Evolutionary conservation across 768 basidiomycete genomes (phyloP), one percentile per base, ranked within the genome.

Genomic region (Leccinum incarnatum): DNA sequence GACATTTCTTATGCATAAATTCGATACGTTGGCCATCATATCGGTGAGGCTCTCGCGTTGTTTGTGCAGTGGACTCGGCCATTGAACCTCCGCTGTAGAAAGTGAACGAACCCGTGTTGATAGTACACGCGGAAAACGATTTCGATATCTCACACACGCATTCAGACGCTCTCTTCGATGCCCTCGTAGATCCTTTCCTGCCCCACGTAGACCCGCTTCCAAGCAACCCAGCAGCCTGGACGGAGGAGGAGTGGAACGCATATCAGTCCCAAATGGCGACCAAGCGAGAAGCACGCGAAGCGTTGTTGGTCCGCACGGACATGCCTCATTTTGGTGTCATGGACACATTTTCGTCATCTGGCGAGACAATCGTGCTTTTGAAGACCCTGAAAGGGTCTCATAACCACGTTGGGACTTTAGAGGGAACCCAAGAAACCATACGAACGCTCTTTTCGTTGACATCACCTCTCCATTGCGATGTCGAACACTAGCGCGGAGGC

Each of bases 41-140:
- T 77, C 81, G 9, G 89, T 91, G 64, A 53, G 83, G 67, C 11
- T 21, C 58, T 12, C n/a, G 15, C 47, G 9, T 47, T 5, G 6
- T 17, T 58, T n/a, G 2, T 27, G 4, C 8, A n/a, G 7, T 25
- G 11, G 10, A 27, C 1, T 29, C 37, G 45, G 53, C 42, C 1
- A 32, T 21, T 51, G 47, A 65, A 54, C 17, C 21, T 53, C 23
- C 37, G 21, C 37, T 29, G 37, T 66, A 92, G 90, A 77, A 80
- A 57, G 81, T 92, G 63, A 82, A 83, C 62, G 81, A 83, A 0
- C 85, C 88, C 9, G 79, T 90, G 7, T 75, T 93, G 37, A 80
- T 95, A 61, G 84, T 81, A 0, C 93, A 95, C 69, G 84, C 92
- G 7, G 77, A 81, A 60, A 79, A 93, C 69, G 93, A 95, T 72